Conservation (phyloP, 192 early-diverging fungal genomes). For the Backusella circina region DNA sequence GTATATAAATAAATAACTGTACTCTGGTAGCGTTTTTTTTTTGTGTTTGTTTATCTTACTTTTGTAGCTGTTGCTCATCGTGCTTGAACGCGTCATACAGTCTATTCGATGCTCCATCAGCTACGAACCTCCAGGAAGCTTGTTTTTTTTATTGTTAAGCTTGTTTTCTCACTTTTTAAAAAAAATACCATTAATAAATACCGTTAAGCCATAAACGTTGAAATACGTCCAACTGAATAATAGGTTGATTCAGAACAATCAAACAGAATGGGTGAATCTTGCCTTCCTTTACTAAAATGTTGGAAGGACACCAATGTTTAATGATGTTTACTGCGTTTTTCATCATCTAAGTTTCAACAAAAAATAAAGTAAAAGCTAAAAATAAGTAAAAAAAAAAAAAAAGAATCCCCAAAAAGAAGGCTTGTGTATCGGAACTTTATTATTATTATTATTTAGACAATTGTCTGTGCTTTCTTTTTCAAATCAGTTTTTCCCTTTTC, state of each 20-base stretch:
- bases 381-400: neutral
- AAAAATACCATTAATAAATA: constrained; percentile 1
- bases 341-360: neutral
- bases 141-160: neutral
- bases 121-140: constrained; percentile 65
- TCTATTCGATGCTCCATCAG: constrained; percentile 90
- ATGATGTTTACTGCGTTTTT: neutral
- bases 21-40: neutral
- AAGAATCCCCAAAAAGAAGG: neutral
- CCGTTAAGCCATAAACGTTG: constrained; percentile 22
- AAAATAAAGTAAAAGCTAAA: too few species aligned
- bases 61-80: constrained; percentile 13
- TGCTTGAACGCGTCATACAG: constrained; percentile 65
- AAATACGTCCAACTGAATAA: neutral
- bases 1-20: neutral
- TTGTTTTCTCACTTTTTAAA: neutral
- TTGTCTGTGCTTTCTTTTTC: neutral
- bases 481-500: neutral
- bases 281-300: neutral
- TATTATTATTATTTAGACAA: too few species aligned
- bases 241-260: constrained; percentile 22
- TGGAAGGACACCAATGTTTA: constrained; percentile 14
- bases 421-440: neutral
- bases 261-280: constrained; percentile 16
- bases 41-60: constrained; percentile 17